Percentiles rank a stretch among this genome's conserved stretches.
Evolutionary conservation across 2,329 filamentous ascomycete species (phyloP).

Genomic region (Colletotrichum sp.): DNA sequence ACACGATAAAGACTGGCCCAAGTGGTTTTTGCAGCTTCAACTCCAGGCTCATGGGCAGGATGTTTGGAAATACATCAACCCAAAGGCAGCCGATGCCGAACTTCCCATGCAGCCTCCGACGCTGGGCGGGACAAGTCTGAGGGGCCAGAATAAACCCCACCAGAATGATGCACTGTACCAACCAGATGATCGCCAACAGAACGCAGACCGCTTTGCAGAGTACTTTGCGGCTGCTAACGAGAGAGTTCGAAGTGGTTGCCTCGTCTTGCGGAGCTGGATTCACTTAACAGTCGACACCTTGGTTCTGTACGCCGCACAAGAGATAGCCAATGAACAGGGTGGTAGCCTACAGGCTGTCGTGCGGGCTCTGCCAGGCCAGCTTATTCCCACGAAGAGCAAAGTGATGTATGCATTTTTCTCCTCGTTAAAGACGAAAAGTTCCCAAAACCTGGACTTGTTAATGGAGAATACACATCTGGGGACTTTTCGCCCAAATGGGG

Average conservation of each 20-base stretch:
- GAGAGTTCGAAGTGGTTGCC: background rate
- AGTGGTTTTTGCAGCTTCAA: background rate
- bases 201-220: background rate
- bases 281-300: background rate
- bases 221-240: background rate
- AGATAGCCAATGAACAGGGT: background rate
- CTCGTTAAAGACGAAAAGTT: background rate
- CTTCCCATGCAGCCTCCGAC: background rate
- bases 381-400: background rate
- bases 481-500: fast-evolving
- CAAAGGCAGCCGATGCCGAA: background rate
- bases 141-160: background rate
- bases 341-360: background rate
- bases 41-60: background rate
- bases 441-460: fast-evolving
- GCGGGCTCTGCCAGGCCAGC: background rate
- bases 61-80: background rate
- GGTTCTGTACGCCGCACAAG: background rate
- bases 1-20: background rate
- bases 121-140: background rate
- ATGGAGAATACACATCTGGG: background rate
- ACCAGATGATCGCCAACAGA: too few species aligned
- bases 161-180: too few species aligned
- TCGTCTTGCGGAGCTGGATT: background rate
- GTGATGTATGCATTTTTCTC: background rate